A percentile compares a stretch with the other conserved stretches of the same genome.
Evolutionary conservation across 306 rosid species (phyloP).

Genomic region (Amphicarpaea edgeworthii): DNA sequence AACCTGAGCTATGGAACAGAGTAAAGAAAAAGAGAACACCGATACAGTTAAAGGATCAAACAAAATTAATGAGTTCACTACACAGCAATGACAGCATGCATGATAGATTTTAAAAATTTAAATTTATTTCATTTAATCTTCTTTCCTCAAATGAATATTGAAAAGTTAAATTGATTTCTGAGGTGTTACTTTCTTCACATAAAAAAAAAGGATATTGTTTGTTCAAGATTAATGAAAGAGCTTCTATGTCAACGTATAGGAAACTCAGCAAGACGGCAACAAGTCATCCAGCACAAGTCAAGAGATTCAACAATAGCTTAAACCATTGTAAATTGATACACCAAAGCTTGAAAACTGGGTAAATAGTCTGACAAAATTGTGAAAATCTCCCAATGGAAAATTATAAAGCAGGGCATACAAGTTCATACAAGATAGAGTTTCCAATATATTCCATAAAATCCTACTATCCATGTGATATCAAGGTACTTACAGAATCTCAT

Average conservation of each 20-base stretch:
- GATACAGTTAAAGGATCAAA: constrained; percentile 48
- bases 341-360: background rate
- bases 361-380: background rate
- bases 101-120: constrained; percentile 17
- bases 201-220: background rate
- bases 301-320: constrained; percentile 32
- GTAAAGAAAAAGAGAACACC: constrained; percentile 55
- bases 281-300: constrained; percentile 8
- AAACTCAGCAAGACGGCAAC: background rate
- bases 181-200: background rate
- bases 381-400: constrained; percentile 36
- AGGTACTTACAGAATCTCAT: constrained; percentile 93
- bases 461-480: constrained; percentile 39
- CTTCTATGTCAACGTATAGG: constrained; percentile 16
- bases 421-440: constrained; percentile 32
- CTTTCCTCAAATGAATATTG: constrained; percentile 22
- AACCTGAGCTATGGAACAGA: constrained; percentile 96
- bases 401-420: constrained; percentile 5
- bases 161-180: background rate
- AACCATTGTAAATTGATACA: background rate
- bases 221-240: background rate
- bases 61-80: constrained; percentile 34
- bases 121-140: constrained; percentile 22
- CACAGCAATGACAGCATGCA: constrained; percentile 25
- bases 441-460: constrained; percentile 28